These are phyloP conservation scores for Coelastrella sp. DNA, from an alignment of 139 green algal species.

Conservation along the genomic window DNA sequence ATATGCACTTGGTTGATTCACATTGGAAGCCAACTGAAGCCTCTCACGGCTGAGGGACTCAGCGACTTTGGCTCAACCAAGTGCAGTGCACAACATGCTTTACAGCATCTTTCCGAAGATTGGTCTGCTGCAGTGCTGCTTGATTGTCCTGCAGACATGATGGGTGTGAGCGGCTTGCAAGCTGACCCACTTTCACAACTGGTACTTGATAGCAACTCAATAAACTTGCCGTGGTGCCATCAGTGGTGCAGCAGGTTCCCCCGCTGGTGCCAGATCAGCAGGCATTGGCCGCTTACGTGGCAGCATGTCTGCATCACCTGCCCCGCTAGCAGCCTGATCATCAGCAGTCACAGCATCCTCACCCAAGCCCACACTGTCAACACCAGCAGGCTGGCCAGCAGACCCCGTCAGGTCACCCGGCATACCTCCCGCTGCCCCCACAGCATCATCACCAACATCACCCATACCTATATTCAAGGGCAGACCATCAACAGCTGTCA, in stretches of 20 bases:
- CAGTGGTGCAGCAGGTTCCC: neutral
- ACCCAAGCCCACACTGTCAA: neutral
- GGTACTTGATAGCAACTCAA: too few species aligned
- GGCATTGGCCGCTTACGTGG: neutral
- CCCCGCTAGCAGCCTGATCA: neutral
- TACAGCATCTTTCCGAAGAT: too few species aligned
- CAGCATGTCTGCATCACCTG: neutral
- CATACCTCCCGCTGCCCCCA: slow-evolving; percentile 30
- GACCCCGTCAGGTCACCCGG: slow-evolving; percentile 35
- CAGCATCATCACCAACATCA: neutral
- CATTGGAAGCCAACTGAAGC: too few species aligned
- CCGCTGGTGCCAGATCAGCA: slow-evolving; percentile 4
- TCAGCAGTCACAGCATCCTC: neutral
- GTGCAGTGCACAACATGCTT: too few species aligned
- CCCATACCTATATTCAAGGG: neutral
- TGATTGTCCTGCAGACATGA: too few species aligned
- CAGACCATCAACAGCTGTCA: neutral
- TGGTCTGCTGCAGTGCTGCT: too few species aligned
- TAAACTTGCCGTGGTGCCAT: neutral
- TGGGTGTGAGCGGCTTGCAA: too few species aligned
- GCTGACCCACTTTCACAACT: too few species aligned
- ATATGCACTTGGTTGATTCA: too few species aligned
- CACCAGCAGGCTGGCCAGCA: neutral
- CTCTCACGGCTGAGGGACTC: too few species aligned
- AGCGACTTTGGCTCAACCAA: too few species aligned